Base-by-base conservation (phyloP, 2,329 filamentous ascomycete species). In the Basipetospora chlamydospora region DNA sequence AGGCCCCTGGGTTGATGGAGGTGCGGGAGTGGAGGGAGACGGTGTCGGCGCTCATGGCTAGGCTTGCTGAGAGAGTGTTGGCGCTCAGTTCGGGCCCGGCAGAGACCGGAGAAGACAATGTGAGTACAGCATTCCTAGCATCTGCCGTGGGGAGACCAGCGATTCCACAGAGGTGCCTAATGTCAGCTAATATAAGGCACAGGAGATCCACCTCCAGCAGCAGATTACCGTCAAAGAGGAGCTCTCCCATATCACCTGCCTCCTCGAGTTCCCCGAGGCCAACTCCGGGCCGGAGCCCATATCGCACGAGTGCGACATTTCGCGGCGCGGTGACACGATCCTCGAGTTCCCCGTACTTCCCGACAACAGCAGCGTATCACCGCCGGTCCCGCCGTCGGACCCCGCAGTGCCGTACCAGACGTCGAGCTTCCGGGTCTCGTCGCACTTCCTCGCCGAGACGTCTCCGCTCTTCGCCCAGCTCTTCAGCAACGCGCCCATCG, bases 401-500 rank as follows among this genome's bases (percentile, higher is more conserved):
- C n/a, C n/a, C n/a, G n/a, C n/a, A n/a, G n/a, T n/a, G n/a, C n/a
- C n/a, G n/a, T n/a, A n/a, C n/a, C n/a, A n/a, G n/a, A n/a, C n/a
- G 16, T 28, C 29, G 11, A 33, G 22, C 22, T 72, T 70, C 37
- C 57, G 65, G 5, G 66, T 72, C 5, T 67, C 64, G 0, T 69
- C 66, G 1, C 56, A 62, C 42, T 57, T 66, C 48, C 49, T 71
- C 11, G 57, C 63, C 3, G 63, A 69, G 47, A 61, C 61, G 0
- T 71, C 68, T 10, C 63, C 66, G 6, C 56, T 70, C 4, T 72
- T 72, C 41, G 58, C 59, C 0, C 54, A 59, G 28, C 64, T 70
- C 49, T 66, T 72, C 13, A 21, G 13, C 13, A 29, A 20, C 11
- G 20, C n/a, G 4, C 46, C 44, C 6, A 47, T 52, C 11, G 65